Evolutionary conservation across 129 eudicot species (phyloP), one percentile per base, ranked within the genome.

Genomic region (Oenanthe sinensis): DNA sequence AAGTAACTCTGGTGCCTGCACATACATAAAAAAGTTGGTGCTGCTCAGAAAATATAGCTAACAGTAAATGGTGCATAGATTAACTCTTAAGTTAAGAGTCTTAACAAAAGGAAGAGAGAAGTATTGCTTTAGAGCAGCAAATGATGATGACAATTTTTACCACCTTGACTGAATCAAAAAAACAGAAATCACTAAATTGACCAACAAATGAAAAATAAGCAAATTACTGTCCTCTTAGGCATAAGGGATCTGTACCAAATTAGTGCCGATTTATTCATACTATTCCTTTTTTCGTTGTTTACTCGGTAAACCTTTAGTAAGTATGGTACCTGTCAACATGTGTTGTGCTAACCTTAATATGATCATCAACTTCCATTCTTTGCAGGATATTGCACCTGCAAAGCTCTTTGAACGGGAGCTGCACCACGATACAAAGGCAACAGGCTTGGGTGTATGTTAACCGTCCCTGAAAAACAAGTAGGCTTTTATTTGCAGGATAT

Each of bases 351-450:
- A 89, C 97, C 97, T 94, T 91, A 60, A 91, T 88, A 76, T 94
- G 86, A 68, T 89, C 92, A 88, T 91, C 88, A 83, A 94, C 81
- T 81, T 84, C 89, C 79, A 93, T 63, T 81, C 82, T 87, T 80
- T 90, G 42, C 28, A 72, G 22, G 62, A 72, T 50, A 79, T 43
- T 82, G 72, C 85, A 95, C 98, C 97, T 91, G 96, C 80, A 95
- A 79, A 65, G 98, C 97, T 84, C 98, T 95, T 81, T 95, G 98
- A 88, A 95, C 98, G 82, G 98, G 98, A 75, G 98, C 94, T 44
- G 98, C 97, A 63, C 98, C 98, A 58, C 96, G 96, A 83, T 91
- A 95, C 79, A 91, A 84, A 80, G 97, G 98, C 76, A 95, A 87
- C 85, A 95, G 79, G 54, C 98, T 95, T 49, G 98, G 98, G 83